A percentile compares a stretch with the other conserved stretches of the same genome.
Evolutionary conservation across 805 yeast genomes (phyloP).

Genomic region (Starmera caribaea): DNA sequence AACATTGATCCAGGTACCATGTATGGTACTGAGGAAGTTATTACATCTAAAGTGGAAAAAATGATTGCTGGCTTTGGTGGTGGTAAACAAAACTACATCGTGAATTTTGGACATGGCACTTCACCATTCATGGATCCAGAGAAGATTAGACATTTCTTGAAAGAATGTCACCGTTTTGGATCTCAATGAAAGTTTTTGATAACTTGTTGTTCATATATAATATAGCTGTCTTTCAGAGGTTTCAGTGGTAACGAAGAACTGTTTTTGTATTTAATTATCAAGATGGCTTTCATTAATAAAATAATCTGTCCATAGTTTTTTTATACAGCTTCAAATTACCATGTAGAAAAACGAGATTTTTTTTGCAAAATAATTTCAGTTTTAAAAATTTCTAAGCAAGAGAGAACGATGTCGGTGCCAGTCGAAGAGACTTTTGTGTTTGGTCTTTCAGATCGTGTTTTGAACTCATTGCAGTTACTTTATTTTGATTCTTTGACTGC

Average conservation of each 20-base stretch:
- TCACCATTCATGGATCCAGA: constrained; percentile 97
- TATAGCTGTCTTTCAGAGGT: no score
- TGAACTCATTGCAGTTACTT: constrained; percentile 39
- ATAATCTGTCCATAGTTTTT: no score
- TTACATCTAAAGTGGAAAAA: constrained; percentile 68
- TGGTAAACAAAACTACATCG: constrained; percentile 82
- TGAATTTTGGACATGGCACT: constrained; percentile 97
- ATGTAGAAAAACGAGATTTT: no score
- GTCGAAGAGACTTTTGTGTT: constrained; percentile 39
- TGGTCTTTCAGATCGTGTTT: constrained; percentile 29
- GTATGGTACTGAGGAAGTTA: constrained; percentile 80
- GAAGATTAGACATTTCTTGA: constrained; percentile 70
- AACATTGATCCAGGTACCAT: constrained; percentile 93
- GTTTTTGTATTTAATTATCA: no score
- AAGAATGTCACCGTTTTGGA: constrained; percentile 82
- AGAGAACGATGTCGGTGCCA: no score
- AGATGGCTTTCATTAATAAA: no score
- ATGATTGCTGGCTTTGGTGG: constrained; percentile 94
- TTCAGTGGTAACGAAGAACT: no score
- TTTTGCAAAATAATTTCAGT: no score
- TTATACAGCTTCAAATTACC: no score
- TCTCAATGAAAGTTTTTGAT: constrained; percentile 20
- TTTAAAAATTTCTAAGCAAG: no score
- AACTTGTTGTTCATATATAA: no score
- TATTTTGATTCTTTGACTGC: constrained; percentile 44